These are phyloP conservation scores for Zygosaccharomyces gambellarensis DNA, from an alignment of 805 yeast species.

Conservation along the genomic window DNA sequence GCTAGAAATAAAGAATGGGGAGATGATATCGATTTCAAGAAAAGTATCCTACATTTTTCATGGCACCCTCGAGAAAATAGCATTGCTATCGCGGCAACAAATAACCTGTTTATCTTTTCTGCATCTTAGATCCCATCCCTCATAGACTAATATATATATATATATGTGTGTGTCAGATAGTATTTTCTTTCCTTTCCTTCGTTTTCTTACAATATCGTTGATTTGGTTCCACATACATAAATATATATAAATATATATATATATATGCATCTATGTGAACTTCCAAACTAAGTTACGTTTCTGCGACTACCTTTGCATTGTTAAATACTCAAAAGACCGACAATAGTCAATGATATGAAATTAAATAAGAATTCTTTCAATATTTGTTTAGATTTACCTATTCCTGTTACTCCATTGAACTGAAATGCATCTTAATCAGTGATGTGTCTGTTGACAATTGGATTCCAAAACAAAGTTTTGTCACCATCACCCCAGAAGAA, in stretches of 20 bases:
- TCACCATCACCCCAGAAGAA: slow-evolving; percentile 99
- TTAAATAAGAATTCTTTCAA: background rate
- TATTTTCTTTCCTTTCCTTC: background rate
- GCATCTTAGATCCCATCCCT: slow-evolving; percentile 45
- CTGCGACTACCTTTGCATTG: background rate
- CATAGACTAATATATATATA: slow-evolving; percentile 3
- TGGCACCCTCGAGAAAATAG: slow-evolving; percentile 98
- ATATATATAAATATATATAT: background rate
- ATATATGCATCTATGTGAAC: background rate
- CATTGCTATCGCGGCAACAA: slow-evolving; percentile 97
- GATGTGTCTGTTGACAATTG: slow-evolving; percentile 83
- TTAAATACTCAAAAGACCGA: background rate
- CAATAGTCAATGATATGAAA: background rate
- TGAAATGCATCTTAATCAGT: slow-evolving; percentile 23
- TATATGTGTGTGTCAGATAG: slow-evolving; percentile 1
- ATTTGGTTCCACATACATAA: too few species aligned
- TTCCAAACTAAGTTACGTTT: background rate
- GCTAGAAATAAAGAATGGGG: slow-evolving; percentile 43
- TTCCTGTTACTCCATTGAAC: background rate
- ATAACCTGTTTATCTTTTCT: slow-evolving; percentile 81
- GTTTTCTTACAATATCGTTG: background rate
- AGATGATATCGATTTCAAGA: slow-evolving; percentile 87
- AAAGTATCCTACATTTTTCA: slow-evolving; percentile 88
- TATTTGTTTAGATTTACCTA: background rate
- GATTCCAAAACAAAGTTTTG: slow-evolving; percentile 95